Evolutionary conservation across 176 grass and related monocot species (phyloP), one percentile per base, ranked within the genome.

Genomic region (Microstegium vimineum): DNA sequence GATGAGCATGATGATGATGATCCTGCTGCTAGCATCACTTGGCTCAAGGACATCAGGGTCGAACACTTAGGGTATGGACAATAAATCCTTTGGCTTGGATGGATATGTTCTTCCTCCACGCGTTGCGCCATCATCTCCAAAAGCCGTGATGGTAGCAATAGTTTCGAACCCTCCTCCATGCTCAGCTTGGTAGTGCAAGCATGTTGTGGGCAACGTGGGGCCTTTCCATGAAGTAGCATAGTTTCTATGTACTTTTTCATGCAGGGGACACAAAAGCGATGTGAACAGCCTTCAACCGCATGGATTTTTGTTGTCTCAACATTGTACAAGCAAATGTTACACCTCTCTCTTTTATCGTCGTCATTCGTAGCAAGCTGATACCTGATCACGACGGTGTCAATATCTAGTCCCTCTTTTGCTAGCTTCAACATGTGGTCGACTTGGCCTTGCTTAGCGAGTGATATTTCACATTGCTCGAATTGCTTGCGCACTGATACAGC

Each of bases 41-140:
- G 3, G 9, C 9, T 57, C 22, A 57, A 23, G 54, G 54, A 23
- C 54, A 57, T 57, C 85, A 97, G 79, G 23, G 74, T 60, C 38
- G 91, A 94, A 46, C 89, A 97, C 80, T 60, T 97, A 2, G 94
- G 87, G 20, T 92, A 91, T 28, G 91, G 89, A 32, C 89, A 97
- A 80, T 97, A 94, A 59, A 97, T 82, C 84, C 86, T 23, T 23
- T 10, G 54, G 22, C 54, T 57, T 23, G 54, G 54, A 23, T 57
- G 54, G 54, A 22, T 22, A 2, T 71, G 90, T 89, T 37, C 84
- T 81, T 68, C 78, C 87, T 86, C 90, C 90, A 76, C 7, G 77
- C 80, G 90, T 35, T 90, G 79, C 8, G 61, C 51, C 93, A 95
- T 92, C 64, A 92, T 88, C 35, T 79, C 85, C 65, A 89, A 74